Base-by-base conservation (phyloP, 208 protist species). In the Acanthamoeba royreba region DNA sequence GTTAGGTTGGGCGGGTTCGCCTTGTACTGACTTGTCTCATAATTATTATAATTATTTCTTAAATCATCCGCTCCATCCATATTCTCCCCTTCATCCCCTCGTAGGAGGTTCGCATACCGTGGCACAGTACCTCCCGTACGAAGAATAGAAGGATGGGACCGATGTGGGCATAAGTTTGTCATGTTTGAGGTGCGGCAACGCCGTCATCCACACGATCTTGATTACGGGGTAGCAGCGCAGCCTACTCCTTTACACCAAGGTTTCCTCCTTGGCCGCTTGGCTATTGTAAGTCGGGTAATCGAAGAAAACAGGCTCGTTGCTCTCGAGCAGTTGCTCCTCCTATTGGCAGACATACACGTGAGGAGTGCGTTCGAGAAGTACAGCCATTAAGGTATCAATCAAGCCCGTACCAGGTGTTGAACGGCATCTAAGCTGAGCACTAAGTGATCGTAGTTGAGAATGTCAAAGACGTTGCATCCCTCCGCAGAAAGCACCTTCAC, bases 401-500 rank as follows among this genome's bases (percentile, higher is more conserved):
- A 8, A 66, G 9, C 5, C 25, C 66, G 72, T 31, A 83, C 72
- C 72, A 83, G 25, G 31, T 83, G 43, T 9, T 83, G 47, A 28
- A 89, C 13, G 22, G 81, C 81, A 35, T 89, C 81, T 4, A 89
- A 33, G 81, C 43, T 92, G 38, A 92, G 58, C 25, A 92, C 86
- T 8, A 92, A 40, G 38, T 43, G 40, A 58, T 92, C 58, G 40
- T 69, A 42, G 40, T 55, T 46, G 43, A 92, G 46, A n/a, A 92
- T 92, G 35, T 92, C 86, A 42, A 33, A 92, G 40, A 92, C 86
- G 58, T 92, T 92, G 58, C 52, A 77, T 25, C 42, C 81, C 1
- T 25, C 81, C n/a, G 33, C 49, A 25, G 86, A 42, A 38, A 92
- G 86, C 40, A 77, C 86, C 61, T 46, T 77, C 42, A 77, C 55